These are phyloP conservation scores for Penicillium bialowiezense DNA, from an alignment of 495 filamentous ascomycete species.

Conservation along the genomic window DNA sequence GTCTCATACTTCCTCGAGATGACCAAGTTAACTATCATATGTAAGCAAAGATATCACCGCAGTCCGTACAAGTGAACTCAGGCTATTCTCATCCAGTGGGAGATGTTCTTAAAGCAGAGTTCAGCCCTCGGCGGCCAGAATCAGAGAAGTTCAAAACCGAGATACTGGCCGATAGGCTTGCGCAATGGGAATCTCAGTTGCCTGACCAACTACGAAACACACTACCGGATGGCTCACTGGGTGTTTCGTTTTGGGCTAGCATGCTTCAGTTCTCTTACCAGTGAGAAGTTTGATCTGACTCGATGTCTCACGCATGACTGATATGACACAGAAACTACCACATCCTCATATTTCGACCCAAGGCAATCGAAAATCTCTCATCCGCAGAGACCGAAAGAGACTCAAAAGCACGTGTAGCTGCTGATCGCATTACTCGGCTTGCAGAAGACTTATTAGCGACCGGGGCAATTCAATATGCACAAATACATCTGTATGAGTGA, in stretches of 20 bases:
- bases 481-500: too few species aligned
- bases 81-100: too few species aligned
- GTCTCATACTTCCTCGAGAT: constrained; percentile 11
- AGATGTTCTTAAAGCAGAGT: too few species aligned
- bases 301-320: neutral
- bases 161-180: neutral
- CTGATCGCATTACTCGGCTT: constrained; percentile 10
- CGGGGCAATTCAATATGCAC: neutral
- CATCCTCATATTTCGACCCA: constrained; percentile 13
- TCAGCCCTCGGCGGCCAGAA: too few species aligned
- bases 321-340: constrained; percentile 1
- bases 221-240: neutral
- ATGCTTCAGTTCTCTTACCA: constrained; percentile 12
- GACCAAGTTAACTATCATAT: constrained; percentile 7
- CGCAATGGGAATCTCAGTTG: constrained; percentile 2
- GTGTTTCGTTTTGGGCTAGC: constrained; percentile 9
- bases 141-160: neutral
- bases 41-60: neutral
- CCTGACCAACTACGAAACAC: neutral
- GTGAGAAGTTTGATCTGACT: neutral
- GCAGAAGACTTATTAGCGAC: constrained; percentile 15
- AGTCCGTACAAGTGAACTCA: neutral
- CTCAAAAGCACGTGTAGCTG: constrained; percentile 7
- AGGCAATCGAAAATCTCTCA: neutral
- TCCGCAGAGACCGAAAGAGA: constrained; percentile 11